phyloP scores from a whole-genome alignment of 257 asterid genomes.

The Petrea volubilis region DNA sequence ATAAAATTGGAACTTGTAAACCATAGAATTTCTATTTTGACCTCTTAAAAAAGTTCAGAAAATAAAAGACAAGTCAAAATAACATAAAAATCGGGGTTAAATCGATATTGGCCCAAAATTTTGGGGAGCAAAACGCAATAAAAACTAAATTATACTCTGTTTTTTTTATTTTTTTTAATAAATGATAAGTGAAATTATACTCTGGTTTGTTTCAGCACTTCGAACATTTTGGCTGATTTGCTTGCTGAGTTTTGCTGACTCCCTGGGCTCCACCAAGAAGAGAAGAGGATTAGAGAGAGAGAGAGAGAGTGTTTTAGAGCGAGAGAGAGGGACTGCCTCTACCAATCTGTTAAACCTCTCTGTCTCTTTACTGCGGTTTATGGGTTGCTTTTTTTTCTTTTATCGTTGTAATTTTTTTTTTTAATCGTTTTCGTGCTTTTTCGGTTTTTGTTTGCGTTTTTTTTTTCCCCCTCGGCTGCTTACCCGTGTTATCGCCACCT shows the following conservation, averaged over 20 bases:
- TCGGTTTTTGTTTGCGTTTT: slow-evolving; percentile 12
- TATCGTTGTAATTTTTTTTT: slow-evolving; percentile 1
- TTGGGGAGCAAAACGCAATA: slow-evolving; percentile 25
- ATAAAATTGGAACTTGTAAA: no score
- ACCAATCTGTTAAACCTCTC: not conserved
- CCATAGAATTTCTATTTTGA: no score
- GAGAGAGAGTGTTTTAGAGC: slow-evolving; percentile 13
- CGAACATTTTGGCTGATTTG: slow-evolving; percentile 23
- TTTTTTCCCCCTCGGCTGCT: no score
- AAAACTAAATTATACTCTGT: not conserved
- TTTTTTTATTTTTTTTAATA: no score
- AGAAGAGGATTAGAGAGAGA: slow-evolving; percentile 21
- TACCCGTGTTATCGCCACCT: slow-evolving; percentile 5
- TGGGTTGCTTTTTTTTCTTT: slow-evolving; percentile 21
- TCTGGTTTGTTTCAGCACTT: slow-evolving; percentile 13
- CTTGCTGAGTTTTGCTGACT: slow-evolving; percentile 28
- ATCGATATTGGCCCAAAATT: not conserved
- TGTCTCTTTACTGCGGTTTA: not conserved
- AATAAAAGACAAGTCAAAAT: not conserved
- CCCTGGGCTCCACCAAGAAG: slow-evolving; percentile 26
- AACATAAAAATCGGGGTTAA: not conserved
- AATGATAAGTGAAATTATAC: no score
- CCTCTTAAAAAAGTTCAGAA: no score
- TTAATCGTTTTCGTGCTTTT: not conserved
- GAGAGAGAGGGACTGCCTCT: slow-evolving; percentile 9